phyloP scores from a whole-genome alignment of 176 grass and related monocot genomes.

The maize (Zea mays) region Zm-B73-REFERENCE-NAM-5.0 NC_050098.1:1753001-1753500 shows the following conservation, averaged over 20 bases:
- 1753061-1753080: constrained; percentile 43
- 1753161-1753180: constrained; percentile 7
- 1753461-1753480: not conserved
- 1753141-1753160: constrained; percentile 6
- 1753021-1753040: constrained; percentile 37
- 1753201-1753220: constrained; percentile 17
- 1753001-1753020: not conserved
- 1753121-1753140: not conserved
- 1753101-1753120: constrained; percentile 8
- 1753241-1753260: not conserved
- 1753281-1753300: not conserved
- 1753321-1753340: not conserved
- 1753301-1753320: not conserved
- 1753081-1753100: constrained; percentile 26
- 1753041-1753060: constrained; percentile 33
- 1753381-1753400: not conserved
- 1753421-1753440: not conserved
- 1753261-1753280: not conserved
- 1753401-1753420: not conserved
- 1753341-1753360: not conserved
- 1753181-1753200: not conserved
- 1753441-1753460: not conserved
- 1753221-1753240: not conserved
- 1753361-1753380: not conserved
- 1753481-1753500: too few relatives aligned